These are phyloP conservation scores for Seminavis robusta DNA, from an alignment of 108 stramenopile species.

Conservation along the genomic window DNA sequence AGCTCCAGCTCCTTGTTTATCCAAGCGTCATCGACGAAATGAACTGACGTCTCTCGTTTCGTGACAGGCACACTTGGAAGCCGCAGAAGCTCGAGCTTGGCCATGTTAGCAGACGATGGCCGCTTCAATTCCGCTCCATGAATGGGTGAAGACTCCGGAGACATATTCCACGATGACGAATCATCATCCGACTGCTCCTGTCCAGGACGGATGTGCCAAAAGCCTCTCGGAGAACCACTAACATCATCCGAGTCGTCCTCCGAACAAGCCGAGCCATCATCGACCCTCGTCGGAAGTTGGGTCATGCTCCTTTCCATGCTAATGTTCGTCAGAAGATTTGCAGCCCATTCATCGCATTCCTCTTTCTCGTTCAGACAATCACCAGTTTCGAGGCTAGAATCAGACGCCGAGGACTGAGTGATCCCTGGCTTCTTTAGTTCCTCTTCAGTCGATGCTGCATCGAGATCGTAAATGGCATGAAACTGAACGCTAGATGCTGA, in stretches of 20 bases:
- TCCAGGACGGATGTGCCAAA: constrained; percentile 4
- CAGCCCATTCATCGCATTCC: constrained; percentile 85
- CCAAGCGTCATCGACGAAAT: background rate
- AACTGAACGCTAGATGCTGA: constrained; percentile 23
- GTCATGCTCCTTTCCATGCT: constrained; percentile 22
- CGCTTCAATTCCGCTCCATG: background rate
- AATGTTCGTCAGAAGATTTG: constrained; percentile 50
- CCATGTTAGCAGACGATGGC: background rate
- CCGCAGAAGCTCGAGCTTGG: too few species aligned
- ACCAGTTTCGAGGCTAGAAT: constrained; percentile 55
- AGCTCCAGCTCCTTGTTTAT: background rate
- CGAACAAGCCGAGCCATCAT: constrained; percentile 1
- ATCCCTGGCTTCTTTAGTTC: constrained; percentile 25
- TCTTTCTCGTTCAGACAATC: constrained; percentile 34
- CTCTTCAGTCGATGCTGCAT: background rate
- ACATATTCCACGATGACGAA: constrained; percentile 11
- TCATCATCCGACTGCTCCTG: constrained; percentile 29
- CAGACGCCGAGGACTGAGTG: constrained; percentile 68
- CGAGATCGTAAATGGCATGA: constrained; percentile 2
- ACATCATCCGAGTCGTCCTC: background rate
- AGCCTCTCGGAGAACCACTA: constrained; percentile 1
- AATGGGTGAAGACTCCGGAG: background rate
- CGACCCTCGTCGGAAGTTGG: background rate
- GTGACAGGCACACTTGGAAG: too few species aligned
- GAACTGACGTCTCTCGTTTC: too few species aligned